Conservation (phyloP, 1,284 basidiomycete species). For the Microbotryum violaceum region DNA sequence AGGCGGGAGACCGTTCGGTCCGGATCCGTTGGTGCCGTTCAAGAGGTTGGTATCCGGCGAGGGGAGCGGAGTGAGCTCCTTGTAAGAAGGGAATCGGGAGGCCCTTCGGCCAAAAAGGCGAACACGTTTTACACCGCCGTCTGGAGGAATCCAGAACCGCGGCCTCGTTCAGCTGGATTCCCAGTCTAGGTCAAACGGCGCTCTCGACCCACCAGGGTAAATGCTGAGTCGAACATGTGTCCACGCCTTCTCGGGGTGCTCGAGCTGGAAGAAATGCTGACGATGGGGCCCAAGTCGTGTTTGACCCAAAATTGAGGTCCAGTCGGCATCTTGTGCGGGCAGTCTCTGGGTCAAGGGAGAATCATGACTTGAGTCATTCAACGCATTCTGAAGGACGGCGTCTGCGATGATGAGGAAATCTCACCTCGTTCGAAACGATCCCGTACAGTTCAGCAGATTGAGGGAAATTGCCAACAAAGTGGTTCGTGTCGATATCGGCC, state of each 20-base stretch:
- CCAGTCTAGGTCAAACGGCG: too few relatives aligned
- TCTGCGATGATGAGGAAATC: constrained; percentile 34
- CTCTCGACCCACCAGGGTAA: constrained; percentile 52
- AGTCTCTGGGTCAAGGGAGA: constrained; percentile 36
- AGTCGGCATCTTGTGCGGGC: constrained; percentile 45
- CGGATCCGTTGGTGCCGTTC: constrained; percentile 17
- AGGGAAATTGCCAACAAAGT: constrained; percentile 96
- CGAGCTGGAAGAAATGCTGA: constrained; percentile 77
- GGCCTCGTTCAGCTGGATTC: too few relatives aligned
- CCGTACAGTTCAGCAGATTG: constrained; percentile 76
- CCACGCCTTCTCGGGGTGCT: constrained; percentile 49
- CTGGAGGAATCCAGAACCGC: constrained; percentile 39
- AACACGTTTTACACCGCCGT: constrained; percentile 90
- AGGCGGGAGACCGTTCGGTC: constrained; percentile 8
- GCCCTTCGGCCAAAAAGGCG: constrained; percentile 66
- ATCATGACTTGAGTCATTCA: not conserved
- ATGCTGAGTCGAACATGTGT: constrained; percentile 85
- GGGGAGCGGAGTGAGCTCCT: constrained; percentile 15
- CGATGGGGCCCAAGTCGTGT: constrained; percentile 80
- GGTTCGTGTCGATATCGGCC: constrained; percentile 84
- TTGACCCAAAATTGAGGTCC: constrained; percentile 67
- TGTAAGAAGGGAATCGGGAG: constrained; percentile 24
- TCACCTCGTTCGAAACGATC: constrained; percentile 47
- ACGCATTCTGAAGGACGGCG: not conserved
- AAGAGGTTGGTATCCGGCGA: constrained; percentile 28